Percentiles rank a stretch among this genome's conserved stretches.
Conservation (phyloP, 208 protist species). For the Zelonia costaricensis region DNA sequence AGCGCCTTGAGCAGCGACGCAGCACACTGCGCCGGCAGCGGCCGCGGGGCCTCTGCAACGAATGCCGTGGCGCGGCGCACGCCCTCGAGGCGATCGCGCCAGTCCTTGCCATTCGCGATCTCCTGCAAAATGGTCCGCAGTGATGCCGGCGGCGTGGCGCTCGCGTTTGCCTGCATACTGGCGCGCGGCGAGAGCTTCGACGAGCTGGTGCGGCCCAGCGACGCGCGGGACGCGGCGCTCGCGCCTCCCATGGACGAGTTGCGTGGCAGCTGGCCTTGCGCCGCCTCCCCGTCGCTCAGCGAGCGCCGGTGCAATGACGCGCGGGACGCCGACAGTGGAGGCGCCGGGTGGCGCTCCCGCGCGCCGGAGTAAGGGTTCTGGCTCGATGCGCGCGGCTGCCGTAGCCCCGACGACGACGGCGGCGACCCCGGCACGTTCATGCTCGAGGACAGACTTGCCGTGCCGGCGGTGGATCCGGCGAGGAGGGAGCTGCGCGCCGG, state of each 20-base stretch:
- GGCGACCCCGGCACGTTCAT: background rate
- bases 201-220: constrained; percentile 14
- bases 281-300: constrained; percentile 11
- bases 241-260: constrained; percentile 1
- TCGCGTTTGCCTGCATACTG: constrained; percentile 10
- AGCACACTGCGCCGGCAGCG: constrained; percentile 39
- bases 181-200: constrained; percentile 12
- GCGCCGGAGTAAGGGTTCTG: constrained; percentile 15
- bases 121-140: constrained; percentile 52
- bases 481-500: background rate
- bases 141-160: constrained; percentile 8
- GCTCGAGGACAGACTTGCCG: too few species aligned
- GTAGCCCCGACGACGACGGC: constrained; percentile 6
- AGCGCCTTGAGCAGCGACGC: constrained; percentile 59
- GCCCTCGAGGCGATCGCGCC: constrained; percentile 70
- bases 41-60: constrained; percentile 34
- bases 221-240: background rate
- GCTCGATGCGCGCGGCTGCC: constrained; percentile 30
- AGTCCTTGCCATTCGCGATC: constrained; percentile 65
- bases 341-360: background rate
- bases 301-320: constrained; percentile 16
- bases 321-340: constrained; percentile 8
- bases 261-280: background rate
- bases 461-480: background rate
- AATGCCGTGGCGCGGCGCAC: constrained; percentile 69